Evolutionary conservation across 2,329 filamentous ascomycete genomes (phyloP).

Genomic region (Trichoderma endophyticum): DNA sequence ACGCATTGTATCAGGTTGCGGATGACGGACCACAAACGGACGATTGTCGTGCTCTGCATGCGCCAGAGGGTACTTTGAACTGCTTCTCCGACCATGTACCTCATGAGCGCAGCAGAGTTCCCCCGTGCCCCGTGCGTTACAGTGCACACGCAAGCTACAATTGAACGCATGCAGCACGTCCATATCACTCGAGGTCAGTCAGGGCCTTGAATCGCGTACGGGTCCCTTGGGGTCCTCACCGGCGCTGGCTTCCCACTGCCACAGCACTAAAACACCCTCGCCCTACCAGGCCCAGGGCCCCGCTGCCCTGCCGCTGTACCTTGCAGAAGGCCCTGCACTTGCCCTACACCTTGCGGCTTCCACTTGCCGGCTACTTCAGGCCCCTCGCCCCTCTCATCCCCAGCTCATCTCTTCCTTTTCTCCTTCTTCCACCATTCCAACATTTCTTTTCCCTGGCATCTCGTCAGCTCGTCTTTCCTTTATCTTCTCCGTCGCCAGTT

Average conservation of each 20-base stretch:
- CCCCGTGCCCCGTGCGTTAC: neutral
- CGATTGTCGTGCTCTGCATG: neutral
- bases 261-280: neutral
- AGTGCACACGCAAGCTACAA: neutral
- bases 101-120: neutral
- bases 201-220: neutral
- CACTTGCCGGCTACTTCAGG: slow-evolving; percentile 15
- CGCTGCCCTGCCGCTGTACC: slow-evolving; percentile 3
- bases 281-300: neutral
- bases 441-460: slow-evolving; percentile 23
- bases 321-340: slow-evolving; percentile 12
- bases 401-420: slow-evolving; percentile 22
- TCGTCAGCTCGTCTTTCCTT: slow-evolving; percentile 26
- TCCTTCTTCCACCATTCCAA: slow-evolving; percentile 20
- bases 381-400: slow-evolving; percentile 12
- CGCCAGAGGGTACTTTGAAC: neutral
- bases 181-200: neutral
- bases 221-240: neutral
- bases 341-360: slow-evolving; percentile 12
- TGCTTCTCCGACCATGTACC: neutral
- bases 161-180: neutral
- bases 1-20: neutral
- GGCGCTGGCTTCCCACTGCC: neutral
- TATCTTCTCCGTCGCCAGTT: slow-evolving; percentile 22
- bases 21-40: neutral